phyloP scores from a whole-genome alignment of 164 flowering plant genomes.

The Liquidambar formosana region DNA sequence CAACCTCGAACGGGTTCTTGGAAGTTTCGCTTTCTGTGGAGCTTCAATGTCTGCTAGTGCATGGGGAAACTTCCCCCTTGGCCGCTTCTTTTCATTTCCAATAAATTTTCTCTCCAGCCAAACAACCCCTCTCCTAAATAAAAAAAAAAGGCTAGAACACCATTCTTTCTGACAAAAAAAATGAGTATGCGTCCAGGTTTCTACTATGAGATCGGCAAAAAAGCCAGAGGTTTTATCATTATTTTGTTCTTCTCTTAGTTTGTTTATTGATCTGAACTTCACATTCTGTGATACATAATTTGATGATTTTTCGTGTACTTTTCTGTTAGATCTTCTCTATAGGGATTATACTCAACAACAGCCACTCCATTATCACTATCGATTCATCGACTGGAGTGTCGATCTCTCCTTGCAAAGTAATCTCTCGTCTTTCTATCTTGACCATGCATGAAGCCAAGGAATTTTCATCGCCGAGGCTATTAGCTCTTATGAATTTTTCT shows the following conservation, averaged over 20 bases:
- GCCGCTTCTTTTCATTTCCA: not conserved
- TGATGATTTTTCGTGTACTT: not conserved
- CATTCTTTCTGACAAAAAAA: constrained; percentile 10
- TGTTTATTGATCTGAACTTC: not conserved
- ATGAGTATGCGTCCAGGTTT: constrained; percentile 37
- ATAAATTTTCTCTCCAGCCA: constrained; percentile 17
- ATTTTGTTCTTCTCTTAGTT: not conserved
- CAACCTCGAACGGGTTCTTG: constrained; percentile 2
- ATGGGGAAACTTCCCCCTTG: constrained; percentile 22
- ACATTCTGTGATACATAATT: not conserved
- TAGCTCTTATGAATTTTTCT: too few relatives aligned
- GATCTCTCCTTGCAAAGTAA: constrained; percentile 24
- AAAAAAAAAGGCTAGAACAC: not conserved
- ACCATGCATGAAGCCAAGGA: too few relatives aligned
- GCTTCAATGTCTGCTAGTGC: not conserved
- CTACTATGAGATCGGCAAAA: constrained; percentile 42
- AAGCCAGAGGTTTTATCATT: constrained; percentile 44
- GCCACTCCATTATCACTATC: constrained; percentile 11
- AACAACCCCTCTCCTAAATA: not conserved
- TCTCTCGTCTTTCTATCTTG: not conserved
- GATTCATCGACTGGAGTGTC: constrained; percentile 13
- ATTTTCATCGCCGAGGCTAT: too few relatives aligned
- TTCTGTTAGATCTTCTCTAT: constrained; percentile 31
- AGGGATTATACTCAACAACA: constrained; percentile 23
- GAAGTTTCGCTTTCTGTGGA: constrained; percentile 18